phyloP scores from a whole-genome alignment of 2,329 filamentous ascomycete genomes.

The Trichoderma sp. region DNA sequence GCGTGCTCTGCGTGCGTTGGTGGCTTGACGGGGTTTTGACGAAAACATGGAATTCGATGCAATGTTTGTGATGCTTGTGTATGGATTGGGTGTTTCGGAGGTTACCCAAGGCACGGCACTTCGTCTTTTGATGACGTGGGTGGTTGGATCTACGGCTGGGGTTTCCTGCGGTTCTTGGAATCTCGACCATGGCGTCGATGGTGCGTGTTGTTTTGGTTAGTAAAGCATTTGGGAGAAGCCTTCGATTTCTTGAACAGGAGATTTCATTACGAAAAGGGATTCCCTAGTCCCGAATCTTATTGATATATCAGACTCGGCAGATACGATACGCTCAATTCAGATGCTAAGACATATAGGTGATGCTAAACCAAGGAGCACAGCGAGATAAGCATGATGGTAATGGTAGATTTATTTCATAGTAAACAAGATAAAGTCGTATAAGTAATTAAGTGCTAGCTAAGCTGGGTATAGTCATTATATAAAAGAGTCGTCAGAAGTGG shows the following conservation, averaged over 20 bases:
- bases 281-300: background rate
- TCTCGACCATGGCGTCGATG: slow-evolving; percentile 8
- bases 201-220: background rate
- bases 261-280: background rate
- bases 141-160: background rate
- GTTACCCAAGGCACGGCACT: background rate
- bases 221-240: too few species aligned
- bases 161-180: background rate
- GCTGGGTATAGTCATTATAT: slow-evolving; percentile 18
- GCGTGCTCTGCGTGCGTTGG: background rate
- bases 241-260: background rate
- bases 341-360: background rate
- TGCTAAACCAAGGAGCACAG: background rate
- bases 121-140: background rate
- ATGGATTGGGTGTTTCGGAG: background rate
- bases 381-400: background rate
- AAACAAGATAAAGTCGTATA: background rate
- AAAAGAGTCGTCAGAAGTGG: slow-evolving; percentile 3
- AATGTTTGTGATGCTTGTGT: too few species aligned
- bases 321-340: background rate
- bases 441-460: slow-evolving; percentile 12
- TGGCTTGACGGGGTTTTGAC: background rate
- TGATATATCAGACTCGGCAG: background rate
- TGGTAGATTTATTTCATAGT: background rate
- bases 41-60: background rate